Evolutionary conservation across 495 filamentous ascomycete genomes (phyloP), one percentile per base, ranked within the genome.

Genomic region (Neurospora tetrasperma): DNA sequence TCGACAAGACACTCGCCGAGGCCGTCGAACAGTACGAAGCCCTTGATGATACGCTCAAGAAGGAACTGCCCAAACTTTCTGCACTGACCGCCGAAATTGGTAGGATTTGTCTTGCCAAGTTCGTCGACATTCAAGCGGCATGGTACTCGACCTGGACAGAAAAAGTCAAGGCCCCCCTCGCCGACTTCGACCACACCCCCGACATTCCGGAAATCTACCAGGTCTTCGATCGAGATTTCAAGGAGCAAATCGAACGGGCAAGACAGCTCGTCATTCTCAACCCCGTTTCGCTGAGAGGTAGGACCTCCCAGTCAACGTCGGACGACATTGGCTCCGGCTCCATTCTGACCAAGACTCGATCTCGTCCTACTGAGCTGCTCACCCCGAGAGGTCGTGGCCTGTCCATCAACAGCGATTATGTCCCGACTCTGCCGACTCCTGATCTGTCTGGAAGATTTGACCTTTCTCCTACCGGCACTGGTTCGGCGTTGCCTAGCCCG

Each of bases 11-110:
- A 76, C 91, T 93, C 0, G 83, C 86, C 1, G 93, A 97, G 70
- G 88, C 92, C 68, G 93, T 91, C 7, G 92, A 97, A 73, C 91
- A 94, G 78, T 98, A 96, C 78, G 85, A 90, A 70, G 94, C 94
- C 9, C 84, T 98, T 70, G 98, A 98, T 75, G 92, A 97, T 42
- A 91, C 94, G 0, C 84, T 98, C 72, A 98, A 97, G 80, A 90
- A 94, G 54, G 95, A 98, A 76, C 85, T 99, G 38, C 96, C 96
- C 12, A 92, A 90, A 77, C 88, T 99, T 14, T 97, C 93, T 73
- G 81, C 81, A 12, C 80, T 94, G 69, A 97, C 94, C 1, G 90
- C 89, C 70, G 91, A 90, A 76, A 82, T 97, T 68, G 91, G 94
- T 74, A 90, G 94, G 74, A 89, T 90, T 0, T 94, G 92, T 73